phyloP scores from a whole-genome alignment of 805 yeast species.

The Teunomyces panamensis region DNA sequence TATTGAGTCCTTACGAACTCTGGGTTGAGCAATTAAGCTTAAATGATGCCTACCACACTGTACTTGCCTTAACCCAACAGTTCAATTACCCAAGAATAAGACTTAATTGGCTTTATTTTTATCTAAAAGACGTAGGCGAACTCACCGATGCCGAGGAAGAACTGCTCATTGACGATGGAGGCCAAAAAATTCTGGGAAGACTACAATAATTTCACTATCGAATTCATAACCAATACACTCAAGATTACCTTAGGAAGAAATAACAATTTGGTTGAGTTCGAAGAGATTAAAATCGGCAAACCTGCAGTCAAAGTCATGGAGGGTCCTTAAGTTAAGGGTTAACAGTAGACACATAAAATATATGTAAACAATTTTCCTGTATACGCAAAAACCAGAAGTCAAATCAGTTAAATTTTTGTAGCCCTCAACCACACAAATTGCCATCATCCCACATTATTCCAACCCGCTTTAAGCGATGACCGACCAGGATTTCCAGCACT shows the following conservation, averaged over 20 bases:
- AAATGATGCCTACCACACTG: neutral
- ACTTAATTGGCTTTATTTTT: neutral
- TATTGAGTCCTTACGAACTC: neutral
- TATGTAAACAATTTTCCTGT: neutral
- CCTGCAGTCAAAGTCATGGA: slow-evolving; percentile 1
- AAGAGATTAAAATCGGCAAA: slow-evolving; percentile 1
- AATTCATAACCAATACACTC: slow-evolving; percentile 1
- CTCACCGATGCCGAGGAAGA: slow-evolving; percentile 4
- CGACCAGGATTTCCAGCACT: slow-evolving; percentile 2
- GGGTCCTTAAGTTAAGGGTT: neutral
- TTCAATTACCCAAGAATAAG: neutral
- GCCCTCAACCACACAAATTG: neutral
- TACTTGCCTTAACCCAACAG: neutral
- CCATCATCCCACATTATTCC: slow-evolving; percentile 1
- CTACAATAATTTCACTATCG: neutral
- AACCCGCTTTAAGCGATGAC: neutral
- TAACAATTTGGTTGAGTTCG: neutral
- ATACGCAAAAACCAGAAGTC: neutral
- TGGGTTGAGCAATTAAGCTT: neutral
- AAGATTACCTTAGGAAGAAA: neutral
- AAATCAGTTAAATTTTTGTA: neutral
- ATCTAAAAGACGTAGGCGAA: neutral
- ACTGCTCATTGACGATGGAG: neutral
- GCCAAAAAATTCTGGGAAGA: slow-evolving; percentile 4
- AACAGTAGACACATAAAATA: neutral